Evolutionary conservation across 2,329 filamentous ascomycete species (phyloP).

Genomic region (Verticillium zaregamsianum): DNA sequence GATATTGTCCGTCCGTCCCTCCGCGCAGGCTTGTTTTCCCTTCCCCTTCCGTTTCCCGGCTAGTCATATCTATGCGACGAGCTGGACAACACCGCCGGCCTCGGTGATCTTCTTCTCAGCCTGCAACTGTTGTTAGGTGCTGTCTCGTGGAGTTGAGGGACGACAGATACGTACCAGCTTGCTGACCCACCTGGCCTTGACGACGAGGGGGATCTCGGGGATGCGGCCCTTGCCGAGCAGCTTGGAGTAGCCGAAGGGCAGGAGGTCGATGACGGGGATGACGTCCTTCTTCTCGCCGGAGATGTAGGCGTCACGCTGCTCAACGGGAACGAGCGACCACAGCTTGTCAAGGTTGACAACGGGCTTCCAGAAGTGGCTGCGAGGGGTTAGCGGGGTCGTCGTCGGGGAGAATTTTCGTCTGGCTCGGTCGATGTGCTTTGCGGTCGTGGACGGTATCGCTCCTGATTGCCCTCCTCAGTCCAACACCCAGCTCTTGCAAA

Average conservation of each 20-base stretch:
- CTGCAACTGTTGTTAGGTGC: constrained; percentile 3
- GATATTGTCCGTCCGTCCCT: constrained; percentile 4
- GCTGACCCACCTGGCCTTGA: constrained; percentile 92
- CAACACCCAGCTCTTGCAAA: background rate
- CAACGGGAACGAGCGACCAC: constrained; percentile 88
- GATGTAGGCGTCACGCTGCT: constrained; percentile 92
- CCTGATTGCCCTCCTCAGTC: background rate
- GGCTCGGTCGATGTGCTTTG: constrained; percentile 3
- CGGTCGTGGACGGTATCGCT: background rate
- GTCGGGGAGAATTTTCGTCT: background rate
- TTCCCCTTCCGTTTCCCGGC: background rate
- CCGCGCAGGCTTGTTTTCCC: constrained; percentile 2
- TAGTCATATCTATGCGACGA: constrained; percentile 66
- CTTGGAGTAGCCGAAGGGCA: constrained; percentile 96
- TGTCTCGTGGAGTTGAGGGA: no score
- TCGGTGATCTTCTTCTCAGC: constrained; percentile 99
- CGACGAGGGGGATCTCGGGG: constrained; percentile 87
- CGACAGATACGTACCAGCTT: constrained; percentile 48
- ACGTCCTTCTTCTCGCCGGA: constrained; percentile 77
- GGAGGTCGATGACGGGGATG: constrained; percentile 95
- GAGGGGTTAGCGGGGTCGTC: constrained; percentile 4
- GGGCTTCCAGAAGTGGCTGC: constrained; percentile 92
- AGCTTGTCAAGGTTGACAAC: constrained; percentile 99
- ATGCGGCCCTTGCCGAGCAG: constrained; percentile 97
- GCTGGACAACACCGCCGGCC: constrained; percentile 91